Conservation (phyloP, 2,329 filamentous ascomycete species). For the Pseudocercospora crystallina region DNA sequence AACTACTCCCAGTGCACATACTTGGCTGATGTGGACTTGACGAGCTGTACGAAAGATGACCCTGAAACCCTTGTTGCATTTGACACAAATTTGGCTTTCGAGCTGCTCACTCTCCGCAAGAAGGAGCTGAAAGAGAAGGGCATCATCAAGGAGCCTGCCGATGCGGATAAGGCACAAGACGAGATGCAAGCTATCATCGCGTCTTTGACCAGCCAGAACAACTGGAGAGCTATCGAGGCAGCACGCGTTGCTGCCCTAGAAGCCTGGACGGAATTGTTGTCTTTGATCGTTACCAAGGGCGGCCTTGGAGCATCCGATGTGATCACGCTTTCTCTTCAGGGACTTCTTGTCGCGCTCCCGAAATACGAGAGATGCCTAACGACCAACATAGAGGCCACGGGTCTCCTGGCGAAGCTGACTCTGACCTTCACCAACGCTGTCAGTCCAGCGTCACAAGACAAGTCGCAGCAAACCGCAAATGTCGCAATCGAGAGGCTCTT, state of each 20-base stretch:
- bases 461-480: constrained; percentile 46
- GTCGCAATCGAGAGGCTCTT: constrained; percentile 80
- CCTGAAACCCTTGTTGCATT: constrained; percentile 60
- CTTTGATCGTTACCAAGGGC: constrained; percentile 79
- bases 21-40: constrained; percentile 67
- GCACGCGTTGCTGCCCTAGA: constrained; percentile 68
- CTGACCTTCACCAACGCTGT: constrained; percentile 71
- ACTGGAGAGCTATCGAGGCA: constrained; percentile 56
- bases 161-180: constrained; percentile 49
- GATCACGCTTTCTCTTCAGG: constrained; percentile 81
- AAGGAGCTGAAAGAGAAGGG: constrained; percentile 57
- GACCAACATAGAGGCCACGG: constrained; percentile 67
- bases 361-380: constrained; percentile 77
- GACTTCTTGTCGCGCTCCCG: constrained; percentile 81
- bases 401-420: constrained; percentile 75
- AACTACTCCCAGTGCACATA: constrained; percentile 53
- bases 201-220: constrained; percentile 64
- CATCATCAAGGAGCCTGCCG: constrained; percentile 29
- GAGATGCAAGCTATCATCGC: constrained; percentile 63
- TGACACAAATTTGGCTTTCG: constrained; percentile 68
- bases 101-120: constrained; percentile 70
- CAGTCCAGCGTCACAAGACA: constrained; percentile 52
- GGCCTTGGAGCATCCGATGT: constrained; percentile 76
- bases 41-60: constrained; percentile 62
- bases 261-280: constrained; percentile 81